A percentile compares a stretch with the other conserved stretches of the same genome.
These are phyloP conservation scores for Sambucus nigra DNA, from an alignment of 129 eudicot species.

Conservation along the genomic window DNA sequence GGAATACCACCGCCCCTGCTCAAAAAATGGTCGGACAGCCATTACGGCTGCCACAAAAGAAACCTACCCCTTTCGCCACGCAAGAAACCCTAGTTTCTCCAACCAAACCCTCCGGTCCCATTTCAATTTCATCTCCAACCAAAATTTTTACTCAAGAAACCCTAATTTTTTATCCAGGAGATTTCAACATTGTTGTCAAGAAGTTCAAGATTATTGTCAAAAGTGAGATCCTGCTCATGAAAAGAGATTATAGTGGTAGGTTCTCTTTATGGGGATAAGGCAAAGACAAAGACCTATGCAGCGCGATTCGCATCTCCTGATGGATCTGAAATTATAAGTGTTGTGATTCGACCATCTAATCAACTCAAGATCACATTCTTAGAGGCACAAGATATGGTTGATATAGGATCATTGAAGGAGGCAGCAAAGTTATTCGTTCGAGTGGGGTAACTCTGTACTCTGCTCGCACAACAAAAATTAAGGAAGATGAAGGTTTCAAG, in stretches of 20 bases:
- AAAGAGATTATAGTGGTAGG: constrained; percentile 86
- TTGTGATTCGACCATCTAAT: constrained; percentile 74
- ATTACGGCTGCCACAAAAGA: too few species aligned
- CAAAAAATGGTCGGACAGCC: too few species aligned
- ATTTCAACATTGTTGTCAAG: too few species aligned
- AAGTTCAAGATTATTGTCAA: too few species aligned
- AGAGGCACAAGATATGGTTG: constrained; percentile 92
- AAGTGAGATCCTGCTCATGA: too few species aligned
- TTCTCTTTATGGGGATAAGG: constrained; percentile 94
- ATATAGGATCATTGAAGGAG: constrained; percentile 75
- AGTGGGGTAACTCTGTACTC: constrained; percentile 65
- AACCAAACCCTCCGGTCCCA: too few species aligned
- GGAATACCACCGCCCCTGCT: too few species aligned
- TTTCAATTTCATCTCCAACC: too few species aligned
- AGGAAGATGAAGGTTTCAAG: constrained; percentile 92
- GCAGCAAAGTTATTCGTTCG: constrained; percentile 85
- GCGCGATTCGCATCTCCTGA: constrained; percentile 91
- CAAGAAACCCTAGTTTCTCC: too few species aligned
- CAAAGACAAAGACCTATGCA: constrained; percentile 80
- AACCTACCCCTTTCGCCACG: too few species aligned
- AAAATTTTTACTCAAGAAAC: too few species aligned
- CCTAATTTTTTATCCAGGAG: too few species aligned
- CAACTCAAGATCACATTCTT: constrained; percentile 96
- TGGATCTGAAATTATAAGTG: constrained; percentile 95
- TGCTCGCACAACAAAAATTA: constrained; percentile 79